A percentile compares a stretch with the other conserved stretches of the same genome.
Evolutionary conservation across 306 rosid species (phyloP).

Genomic region (Mucuna pruriens): DNA sequence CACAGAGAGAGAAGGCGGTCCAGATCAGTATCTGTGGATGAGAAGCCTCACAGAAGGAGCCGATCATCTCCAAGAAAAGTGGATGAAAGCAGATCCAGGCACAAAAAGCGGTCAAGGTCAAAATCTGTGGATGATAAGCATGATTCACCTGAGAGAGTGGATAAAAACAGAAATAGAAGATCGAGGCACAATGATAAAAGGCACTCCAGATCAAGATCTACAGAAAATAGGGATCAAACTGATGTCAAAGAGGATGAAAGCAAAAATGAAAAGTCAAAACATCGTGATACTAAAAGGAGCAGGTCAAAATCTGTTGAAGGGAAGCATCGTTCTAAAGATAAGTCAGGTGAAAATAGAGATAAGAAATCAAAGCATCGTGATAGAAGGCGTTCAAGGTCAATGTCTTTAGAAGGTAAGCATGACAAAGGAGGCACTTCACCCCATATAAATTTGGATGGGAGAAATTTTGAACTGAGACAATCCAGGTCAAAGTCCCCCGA

Average conservation of each 20-base stretch:
- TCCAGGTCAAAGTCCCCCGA: constrained; percentile 69
- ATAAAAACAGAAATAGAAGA: constrained; percentile 53
- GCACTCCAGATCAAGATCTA: constrained; percentile 80
- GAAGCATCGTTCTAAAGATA: constrained; percentile 60
- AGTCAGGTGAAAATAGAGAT: constrained; percentile 53
- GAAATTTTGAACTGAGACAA: constrained; percentile 45
- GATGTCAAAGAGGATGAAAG: constrained; percentile 48
- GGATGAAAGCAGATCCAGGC: constrained; percentile 70
- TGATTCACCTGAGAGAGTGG: constrained; percentile 49
- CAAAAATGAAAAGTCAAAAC: constrained; percentile 59
- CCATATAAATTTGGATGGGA: constrained; percentile 49
- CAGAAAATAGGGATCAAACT: constrained; percentile 57
- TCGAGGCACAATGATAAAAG: constrained; percentile 64
- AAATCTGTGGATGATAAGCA: constrained; percentile 70
- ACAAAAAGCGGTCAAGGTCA: constrained; percentile 74
- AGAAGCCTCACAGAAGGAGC: constrained; percentile 53
- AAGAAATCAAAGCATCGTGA: constrained; percentile 74
- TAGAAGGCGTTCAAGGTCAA: constrained; percentile 79
- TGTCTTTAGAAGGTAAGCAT: constrained; percentile 61
- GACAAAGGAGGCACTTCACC: constrained; percentile 52
- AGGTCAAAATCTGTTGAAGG: constrained; percentile 68
- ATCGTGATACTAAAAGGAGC: constrained; percentile 56
- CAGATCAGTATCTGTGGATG: constrained; percentile 73
- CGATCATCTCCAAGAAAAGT: constrained; percentile 66
- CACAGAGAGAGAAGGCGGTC: constrained; percentile 71